Evolutionary conservation across 2,329 filamentous ascomycete genomes (phyloP).

Genomic region (Nannizziopsis barbatae): DNA sequence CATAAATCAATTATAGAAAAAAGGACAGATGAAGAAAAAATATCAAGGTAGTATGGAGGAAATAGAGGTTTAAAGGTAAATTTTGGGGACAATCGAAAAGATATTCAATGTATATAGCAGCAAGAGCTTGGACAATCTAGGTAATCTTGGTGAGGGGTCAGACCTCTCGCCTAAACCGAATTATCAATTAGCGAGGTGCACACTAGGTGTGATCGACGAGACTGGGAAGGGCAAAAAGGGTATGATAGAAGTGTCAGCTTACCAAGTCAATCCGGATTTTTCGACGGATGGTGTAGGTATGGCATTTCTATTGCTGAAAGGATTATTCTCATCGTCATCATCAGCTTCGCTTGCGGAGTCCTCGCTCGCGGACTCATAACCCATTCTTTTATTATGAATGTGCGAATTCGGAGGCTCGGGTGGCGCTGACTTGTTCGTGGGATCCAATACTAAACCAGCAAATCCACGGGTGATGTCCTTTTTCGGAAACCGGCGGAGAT

Average conservation of each 20-base stretch:
- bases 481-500: slow-evolving; percentile 17
- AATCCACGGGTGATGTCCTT: slow-evolving; percentile 24
- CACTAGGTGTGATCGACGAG: not conserved
- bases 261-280: slow-evolving; percentile 27
- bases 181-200: not conserved
- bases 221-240: not conserved
- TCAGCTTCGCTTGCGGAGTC: slow-evolving; percentile 43
- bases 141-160: not conserved
- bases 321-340: slow-evolving; percentile 72
- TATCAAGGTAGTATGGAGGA: too few species aligned
- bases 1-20: too few species aligned
- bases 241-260: slow-evolving; percentile 12
- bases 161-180: not conserved
- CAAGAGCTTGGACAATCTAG: slow-evolving; percentile 3
- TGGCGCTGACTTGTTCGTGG: slow-evolving; percentile 28
- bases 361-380: slow-evolving; percentile 46
- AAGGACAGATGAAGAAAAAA: too few species aligned
- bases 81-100: too few species aligned
- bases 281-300: slow-evolving; percentile 28
- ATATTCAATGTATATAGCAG: too few species aligned
- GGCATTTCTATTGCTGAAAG: slow-evolving; percentile 74
- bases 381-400: slow-evolving; percentile 10
- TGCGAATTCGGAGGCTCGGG: slow-evolving; percentile 51
- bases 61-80: too few species aligned
- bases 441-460: slow-evolving; percentile 26